These are phyloP conservation scores for Laburnicola sp. DNA, from an alignment of 2,329 filamentous ascomycete species.

Conservation along the genomic window DNA sequence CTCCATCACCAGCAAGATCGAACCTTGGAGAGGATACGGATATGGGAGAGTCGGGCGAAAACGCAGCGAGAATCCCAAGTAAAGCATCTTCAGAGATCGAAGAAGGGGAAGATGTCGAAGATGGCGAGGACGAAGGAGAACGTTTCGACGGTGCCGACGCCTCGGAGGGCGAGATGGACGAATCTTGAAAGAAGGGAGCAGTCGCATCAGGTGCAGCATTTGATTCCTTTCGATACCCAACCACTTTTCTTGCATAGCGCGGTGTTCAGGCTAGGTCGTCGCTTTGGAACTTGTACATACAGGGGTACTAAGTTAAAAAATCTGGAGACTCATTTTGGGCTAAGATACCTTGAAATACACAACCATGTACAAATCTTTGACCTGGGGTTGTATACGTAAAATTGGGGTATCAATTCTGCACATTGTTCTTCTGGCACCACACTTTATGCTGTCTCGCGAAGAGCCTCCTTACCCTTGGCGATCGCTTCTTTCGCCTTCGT, in stretches of 20 bases:
- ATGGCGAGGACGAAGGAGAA: constrained; percentile 35
- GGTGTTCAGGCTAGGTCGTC: constrained; percentile 28
- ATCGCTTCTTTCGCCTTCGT: constrained; percentile 50
- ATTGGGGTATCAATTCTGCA: background rate
- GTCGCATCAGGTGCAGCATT: background rate
- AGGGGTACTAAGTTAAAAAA: background rate
- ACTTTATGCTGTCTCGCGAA: constrained; percentile 38
- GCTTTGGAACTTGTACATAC: constrained; percentile 9
- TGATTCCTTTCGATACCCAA: constrained; percentile 12
- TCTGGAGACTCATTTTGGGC: background rate
- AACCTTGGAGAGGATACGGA: constrained; percentile 32
- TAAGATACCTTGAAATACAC: no score
- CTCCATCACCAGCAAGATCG: constrained; percentile 32
- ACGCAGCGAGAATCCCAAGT: constrained; percentile 25
- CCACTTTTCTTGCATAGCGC: constrained; percentile 35
- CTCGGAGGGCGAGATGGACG: constrained; percentile 33
- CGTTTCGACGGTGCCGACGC: constrained; percentile 17
- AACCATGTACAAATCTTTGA: no score
- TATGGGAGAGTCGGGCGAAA: constrained; percentile 34
- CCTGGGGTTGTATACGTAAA: no score
- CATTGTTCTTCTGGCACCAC: background rate
- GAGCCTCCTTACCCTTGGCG: constrained; percentile 44
- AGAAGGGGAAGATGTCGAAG: constrained; percentile 38
- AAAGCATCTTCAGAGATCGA: constrained; percentile 41
- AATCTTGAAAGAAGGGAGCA: constrained; percentile 24